These are phyloP conservation scores for Verticillium isaacii DNA, from an alignment of 2,329 filamentous ascomycete species.

Conservation along the genomic window DNA sequence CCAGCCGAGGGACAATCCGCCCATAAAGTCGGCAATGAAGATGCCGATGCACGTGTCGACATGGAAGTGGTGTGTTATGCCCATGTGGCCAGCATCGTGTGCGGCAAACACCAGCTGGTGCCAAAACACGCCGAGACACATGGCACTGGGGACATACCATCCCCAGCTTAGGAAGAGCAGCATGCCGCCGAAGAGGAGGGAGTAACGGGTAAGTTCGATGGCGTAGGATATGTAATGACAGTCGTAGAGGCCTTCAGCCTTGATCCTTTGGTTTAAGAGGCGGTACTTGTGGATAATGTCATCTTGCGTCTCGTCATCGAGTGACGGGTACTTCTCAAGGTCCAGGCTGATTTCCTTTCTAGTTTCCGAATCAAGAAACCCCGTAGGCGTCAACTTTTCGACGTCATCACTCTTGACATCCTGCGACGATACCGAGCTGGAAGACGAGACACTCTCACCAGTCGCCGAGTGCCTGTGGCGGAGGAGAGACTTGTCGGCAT, in stretches of 20 bases:
- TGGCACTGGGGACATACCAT: conserved; percentile 66
- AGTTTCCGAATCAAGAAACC: conserved; percentile 69
- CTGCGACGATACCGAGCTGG: conserved; percentile 55
- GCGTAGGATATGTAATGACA: conserved; percentile 81
- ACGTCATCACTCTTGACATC: conserved; percentile 39
- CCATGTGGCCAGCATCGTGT: conserved; percentile 96
- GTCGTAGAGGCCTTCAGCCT: conserved; percentile 70
- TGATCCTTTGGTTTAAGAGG: conserved; percentile 66
- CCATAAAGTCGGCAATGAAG: conserved; percentile 81
- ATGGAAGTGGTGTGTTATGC: conserved; percentile 87
- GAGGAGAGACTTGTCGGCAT: conserved; percentile 26
- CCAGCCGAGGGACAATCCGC: conserved; percentile 88
- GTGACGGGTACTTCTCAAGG: conserved; percentile 71
- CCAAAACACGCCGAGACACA: conserved; percentile 81
- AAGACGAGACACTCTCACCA: conserved; percentile 29
- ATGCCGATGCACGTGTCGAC: conserved; percentile 83
- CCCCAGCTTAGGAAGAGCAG: conserved; percentile 55
- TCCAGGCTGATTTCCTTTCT: conserved; percentile 72
- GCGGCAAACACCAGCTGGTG: conserved; percentile 92
- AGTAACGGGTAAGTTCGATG: conserved; percentile 69
- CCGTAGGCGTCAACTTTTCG: conserved; percentile 47
- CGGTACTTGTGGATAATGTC: conserved; percentile 78
- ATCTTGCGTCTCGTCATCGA: conserved; percentile 70
- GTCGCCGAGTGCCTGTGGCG: conserved; percentile 21
- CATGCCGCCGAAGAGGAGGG: conserved; percentile 57